These are phyloP conservation scores for Phalaenopsis aphrodite DNA, from an alignment of 106 monocot species.

Conservation along the genomic window DNA sequence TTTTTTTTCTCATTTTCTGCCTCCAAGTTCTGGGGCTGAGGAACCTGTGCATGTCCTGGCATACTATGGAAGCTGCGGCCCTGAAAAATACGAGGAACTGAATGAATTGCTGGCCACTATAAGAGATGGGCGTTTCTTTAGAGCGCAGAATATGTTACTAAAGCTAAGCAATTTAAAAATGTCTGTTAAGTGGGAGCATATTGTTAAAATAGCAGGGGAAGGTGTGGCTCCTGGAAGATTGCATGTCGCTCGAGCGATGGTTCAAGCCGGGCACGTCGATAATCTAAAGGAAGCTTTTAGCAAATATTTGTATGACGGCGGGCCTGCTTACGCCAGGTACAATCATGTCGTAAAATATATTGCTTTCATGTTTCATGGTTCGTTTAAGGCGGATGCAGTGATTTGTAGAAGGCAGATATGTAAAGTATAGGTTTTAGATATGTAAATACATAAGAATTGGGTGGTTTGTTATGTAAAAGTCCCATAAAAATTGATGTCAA, in stretches of 20 bases:
- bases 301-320: conserved; percentile 77
- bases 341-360: background rate
- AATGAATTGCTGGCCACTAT: conserved; percentile 47
- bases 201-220: conserved; percentile 71
- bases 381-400: too few relatives aligned
- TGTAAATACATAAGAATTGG: too few relatives aligned
- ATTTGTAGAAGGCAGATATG: too few relatives aligned
- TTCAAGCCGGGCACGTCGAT: conserved; percentile 80
- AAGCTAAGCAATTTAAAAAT: conserved; percentile 66
- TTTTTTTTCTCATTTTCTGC: background rate
- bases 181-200: conserved; percentile 81
- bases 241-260: conserved; percentile 89
- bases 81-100: conserved; percentile 48
- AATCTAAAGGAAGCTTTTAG: conserved; percentile 72
- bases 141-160: conserved; percentile 71
- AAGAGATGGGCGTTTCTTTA: conserved; percentile 66
- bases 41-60: conserved; percentile 85
- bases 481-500: background rate
- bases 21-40: conserved; percentile 31
- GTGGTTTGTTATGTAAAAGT: too few relatives aligned
- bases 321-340: conserved; percentile 90
- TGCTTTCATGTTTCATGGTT: background rate
- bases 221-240: conserved; percentile 92
- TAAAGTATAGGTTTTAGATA: too few relatives aligned
- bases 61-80: conserved; percentile 81